phyloP scores from a whole-genome alignment of 192 early-diverging fungal species.

The Anaeromyces robustus region DNA sequence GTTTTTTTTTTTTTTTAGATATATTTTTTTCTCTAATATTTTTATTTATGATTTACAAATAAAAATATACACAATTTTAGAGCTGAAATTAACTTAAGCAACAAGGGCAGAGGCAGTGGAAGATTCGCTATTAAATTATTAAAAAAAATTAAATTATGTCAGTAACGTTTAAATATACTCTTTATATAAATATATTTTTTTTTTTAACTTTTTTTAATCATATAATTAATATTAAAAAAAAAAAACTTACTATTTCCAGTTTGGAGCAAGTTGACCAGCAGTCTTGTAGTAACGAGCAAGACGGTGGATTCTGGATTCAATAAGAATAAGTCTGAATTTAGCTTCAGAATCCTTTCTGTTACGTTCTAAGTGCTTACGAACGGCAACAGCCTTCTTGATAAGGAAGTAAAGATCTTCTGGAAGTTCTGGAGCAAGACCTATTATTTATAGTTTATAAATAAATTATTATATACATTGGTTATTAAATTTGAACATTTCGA shows the following conservation, averaged over 20 bases:
- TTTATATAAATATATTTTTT: too few species aligned
- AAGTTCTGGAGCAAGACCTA: slow-evolving; percentile 71
- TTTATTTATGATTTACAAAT: neutral
- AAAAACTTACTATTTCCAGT: slow-evolving; percentile 56
- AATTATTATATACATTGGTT: too few species aligned
- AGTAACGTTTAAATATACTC: too few species aligned
- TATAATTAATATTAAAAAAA: too few species aligned
- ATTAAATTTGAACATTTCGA: too few species aligned
- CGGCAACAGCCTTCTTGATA: slow-evolving; percentile 98
- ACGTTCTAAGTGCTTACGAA: slow-evolving; percentile 97
- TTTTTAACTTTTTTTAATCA: too few species aligned
- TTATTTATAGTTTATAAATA: neutral
- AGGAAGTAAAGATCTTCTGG: slow-evolving; percentile 98
- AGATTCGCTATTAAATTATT: neutral
- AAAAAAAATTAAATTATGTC: neutral
- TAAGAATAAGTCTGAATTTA: slow-evolving; percentile 97
- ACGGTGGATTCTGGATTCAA: slow-evolving; percentile 97
- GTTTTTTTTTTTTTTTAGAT: neutral
- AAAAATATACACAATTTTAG: neutral
- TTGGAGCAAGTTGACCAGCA: slow-evolving; percentile 84
- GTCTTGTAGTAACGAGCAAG: slow-evolving; percentile 98
- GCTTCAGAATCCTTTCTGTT: slow-evolving; percentile 97
- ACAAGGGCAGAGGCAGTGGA: slow-evolving; percentile 7
- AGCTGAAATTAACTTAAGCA: slow-evolving; percentile 1
- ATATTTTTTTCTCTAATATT: neutral